Evolutionary conservation across 2,329 filamentous ascomycete species (phyloP).

Genomic region (Ascochyta pisi): DNA sequence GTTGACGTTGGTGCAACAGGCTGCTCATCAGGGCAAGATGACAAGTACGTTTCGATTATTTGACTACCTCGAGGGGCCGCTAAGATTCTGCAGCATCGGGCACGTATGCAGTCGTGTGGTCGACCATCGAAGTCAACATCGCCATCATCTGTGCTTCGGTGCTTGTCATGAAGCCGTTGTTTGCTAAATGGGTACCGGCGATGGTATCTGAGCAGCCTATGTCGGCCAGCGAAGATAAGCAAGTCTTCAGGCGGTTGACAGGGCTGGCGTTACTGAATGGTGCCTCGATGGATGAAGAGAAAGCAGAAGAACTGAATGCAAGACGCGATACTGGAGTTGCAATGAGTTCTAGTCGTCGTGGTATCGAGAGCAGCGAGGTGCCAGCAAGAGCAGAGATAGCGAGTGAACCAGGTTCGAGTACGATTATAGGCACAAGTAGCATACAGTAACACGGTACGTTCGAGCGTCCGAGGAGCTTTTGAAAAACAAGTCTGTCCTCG

Average conservation of each 20-base stretch:
- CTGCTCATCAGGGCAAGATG: conserved; percentile 24
- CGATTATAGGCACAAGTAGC: not conserved
- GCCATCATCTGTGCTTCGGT: conserved; percentile 55
- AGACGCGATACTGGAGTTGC: conserved; percentile 21
- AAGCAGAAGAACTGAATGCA: conserved; percentile 2
- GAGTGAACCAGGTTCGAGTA: not conserved
- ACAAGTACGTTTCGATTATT: conserved; percentile 28
- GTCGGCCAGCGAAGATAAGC: conserved; percentile 24
- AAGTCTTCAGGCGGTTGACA: conserved; percentile 23
- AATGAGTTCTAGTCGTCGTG: not conserved
- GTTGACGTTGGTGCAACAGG: conserved; percentile 33
- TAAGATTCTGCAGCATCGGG: conserved; percentile 38
- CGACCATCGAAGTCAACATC: conserved; percentile 52
- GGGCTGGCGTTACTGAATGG: conserved; percentile 15
- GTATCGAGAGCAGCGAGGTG: not conserved
- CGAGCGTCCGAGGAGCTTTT: not conserved
- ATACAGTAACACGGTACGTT: not conserved
- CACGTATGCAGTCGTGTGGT: conserved; percentile 52
- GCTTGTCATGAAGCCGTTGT: conserved; percentile 52
- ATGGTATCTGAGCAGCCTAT: conserved; percentile 30
- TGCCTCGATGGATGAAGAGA: conserved; percentile 11
- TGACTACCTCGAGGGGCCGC: not conserved
- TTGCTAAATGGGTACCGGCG: conserved; percentile 45
- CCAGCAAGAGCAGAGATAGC: not conserved
- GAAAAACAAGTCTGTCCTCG: too few species aligned